Evolutionary conservation across 441 rosid genomes (phyloP).

Genomic region (Pelargonium australe): DNA sequence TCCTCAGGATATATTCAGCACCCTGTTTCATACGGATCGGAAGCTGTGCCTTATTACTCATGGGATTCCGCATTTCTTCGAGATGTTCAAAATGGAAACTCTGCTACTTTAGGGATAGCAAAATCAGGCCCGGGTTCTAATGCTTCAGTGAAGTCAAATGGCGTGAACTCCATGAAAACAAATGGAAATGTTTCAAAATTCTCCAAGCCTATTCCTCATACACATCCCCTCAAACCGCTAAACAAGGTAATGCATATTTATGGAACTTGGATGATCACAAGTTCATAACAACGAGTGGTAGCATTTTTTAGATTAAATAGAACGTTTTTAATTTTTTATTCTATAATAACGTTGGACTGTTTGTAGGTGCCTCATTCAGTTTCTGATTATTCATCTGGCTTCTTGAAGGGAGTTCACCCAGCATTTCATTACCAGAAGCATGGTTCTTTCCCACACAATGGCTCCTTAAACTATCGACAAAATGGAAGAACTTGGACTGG

Average conservation of each 20-base stretch:
- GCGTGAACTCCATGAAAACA: slow-evolving; percentile 25
- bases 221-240: slow-evolving; percentile 30
- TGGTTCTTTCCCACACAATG: slow-evolving; percentile 26
- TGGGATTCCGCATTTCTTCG: neutral
- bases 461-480: slow-evolving; percentile 31
- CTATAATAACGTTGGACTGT: slow-evolving; percentile 10
- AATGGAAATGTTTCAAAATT: slow-evolving; percentile 30
- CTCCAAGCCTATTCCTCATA: slow-evolving; percentile 21
- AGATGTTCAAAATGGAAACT: neutral
- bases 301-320: neutral
- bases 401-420: slow-evolving; percentile 35
- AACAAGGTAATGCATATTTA: slow-evolving; percentile 34
- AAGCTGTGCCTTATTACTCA: slow-evolving; percentile 2
- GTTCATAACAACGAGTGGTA: neutral
- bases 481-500: slow-evolving; percentile 43
- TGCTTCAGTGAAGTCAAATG: slow-evolving; percentile 21
- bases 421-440: slow-evolving; percentile 35
- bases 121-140: slow-evolving; percentile 22
- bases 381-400: slow-evolving; percentile 33
- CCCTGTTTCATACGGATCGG: slow-evolving; percentile 7
- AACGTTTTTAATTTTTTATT: neutral
- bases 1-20: slow-evolving; percentile 41
- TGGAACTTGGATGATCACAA: slow-evolving; percentile 4
- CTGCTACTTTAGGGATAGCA: slow-evolving; percentile 28
- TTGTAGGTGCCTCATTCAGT: slow-evolving; percentile 32